Evolutionary conservation across 1,284 basidiomycete species (phyloP), one percentile per base, ranked within the genome.

Genomic region (Rhodotorula sp.): DNA sequence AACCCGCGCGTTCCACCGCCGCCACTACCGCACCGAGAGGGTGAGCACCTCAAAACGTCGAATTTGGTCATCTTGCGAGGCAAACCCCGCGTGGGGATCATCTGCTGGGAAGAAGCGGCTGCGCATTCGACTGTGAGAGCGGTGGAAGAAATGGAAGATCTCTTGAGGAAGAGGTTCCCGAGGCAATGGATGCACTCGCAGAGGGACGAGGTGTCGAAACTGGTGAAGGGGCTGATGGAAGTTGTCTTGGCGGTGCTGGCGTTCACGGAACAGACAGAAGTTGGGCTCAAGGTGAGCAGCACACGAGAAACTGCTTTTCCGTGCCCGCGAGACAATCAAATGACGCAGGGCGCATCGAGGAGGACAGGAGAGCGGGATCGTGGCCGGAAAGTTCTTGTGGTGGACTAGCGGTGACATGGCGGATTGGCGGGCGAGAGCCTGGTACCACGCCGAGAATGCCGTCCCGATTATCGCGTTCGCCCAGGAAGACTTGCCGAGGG

Each of bases 21-120:
- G 4, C 62, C 62, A 24, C 22, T 64, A 24, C 20, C 6, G 22
- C 46, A n/a, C 24, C 12, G 22, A 1, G 62, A 64, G 15, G 54
- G 55, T 0, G 5, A 26, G 20, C 10, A 6, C 14, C 22, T 64
- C 24, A 18, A 24, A 24, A 7, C 17, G 42, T 22, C 45, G 30
- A 64, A 64, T 55, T 55, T 64, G 10, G 33, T 57, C 29, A 26
- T 57, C 22, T 15, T 24, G 22, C 54, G 55, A 1, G 62, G 62
- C 22, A 57, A 57, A 46, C 24, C 55, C 4, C 54, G 62, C 37
- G 20, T 55, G 2, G 61, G 18, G 12, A 24, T 48, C 29, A n/a
- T 55, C 22, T 24, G 57, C 45, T 64, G 54, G 54, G 55, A 57
- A 45, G 45, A 57, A 3, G 45, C 5, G 14, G 55, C 55, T 2